A percentile compares a stretch with the other conserved stretches of the same genome.
These are phyloP conservation scores for Acorus gramineus DNA, from an alignment of 106 monocot species.

Conservation along the genomic window DNA sequence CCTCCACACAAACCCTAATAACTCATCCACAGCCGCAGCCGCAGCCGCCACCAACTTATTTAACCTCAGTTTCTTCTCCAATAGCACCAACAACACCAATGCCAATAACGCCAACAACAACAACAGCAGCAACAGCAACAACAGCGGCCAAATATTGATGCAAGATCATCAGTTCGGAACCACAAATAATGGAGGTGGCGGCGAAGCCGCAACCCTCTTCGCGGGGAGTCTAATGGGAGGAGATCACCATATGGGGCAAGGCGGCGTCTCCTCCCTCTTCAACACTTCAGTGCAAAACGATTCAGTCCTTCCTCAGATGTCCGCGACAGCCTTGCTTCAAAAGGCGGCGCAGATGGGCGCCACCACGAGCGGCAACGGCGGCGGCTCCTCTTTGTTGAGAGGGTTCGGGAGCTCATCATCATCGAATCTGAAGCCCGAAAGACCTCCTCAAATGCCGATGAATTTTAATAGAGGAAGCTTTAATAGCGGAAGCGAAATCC, in stretches of 20 bases:
- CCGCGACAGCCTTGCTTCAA: constrained; percentile 82
- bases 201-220: constrained; percentile 18
- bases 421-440: neutral
- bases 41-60: constrained; percentile 32
- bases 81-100: constrained; percentile 13
- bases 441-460: neutral
- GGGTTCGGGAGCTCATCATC: constrained; percentile 34
- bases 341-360: constrained; percentile 81
- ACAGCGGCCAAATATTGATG: constrained; percentile 27
- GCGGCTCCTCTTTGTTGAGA: constrained; percentile 22
- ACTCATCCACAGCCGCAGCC: constrained; percentile 8
- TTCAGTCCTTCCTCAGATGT: constrained; percentile 74
- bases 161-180: constrained; percentile 27
- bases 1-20: constrained; percentile 24
- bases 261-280: constrained; percentile 15
- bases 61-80: constrained; percentile 58
- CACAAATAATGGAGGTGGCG: constrained; percentile 13
- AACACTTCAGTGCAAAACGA: constrained; percentile 28
- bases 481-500: constrained; percentile 1
- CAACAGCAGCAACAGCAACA: constrained; percentile 9
- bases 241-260: constrained; percentile 8
- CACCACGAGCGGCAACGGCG: constrained; percentile 18
- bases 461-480: constrained; percentile 1
- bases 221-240: constrained; percentile 35
- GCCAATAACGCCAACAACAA: constrained; percentile 16